These are phyloP conservation scores for Balakata baccata DNA, from an alignment of 345 rosid genomes.

Conservation along the genomic window DNA sequence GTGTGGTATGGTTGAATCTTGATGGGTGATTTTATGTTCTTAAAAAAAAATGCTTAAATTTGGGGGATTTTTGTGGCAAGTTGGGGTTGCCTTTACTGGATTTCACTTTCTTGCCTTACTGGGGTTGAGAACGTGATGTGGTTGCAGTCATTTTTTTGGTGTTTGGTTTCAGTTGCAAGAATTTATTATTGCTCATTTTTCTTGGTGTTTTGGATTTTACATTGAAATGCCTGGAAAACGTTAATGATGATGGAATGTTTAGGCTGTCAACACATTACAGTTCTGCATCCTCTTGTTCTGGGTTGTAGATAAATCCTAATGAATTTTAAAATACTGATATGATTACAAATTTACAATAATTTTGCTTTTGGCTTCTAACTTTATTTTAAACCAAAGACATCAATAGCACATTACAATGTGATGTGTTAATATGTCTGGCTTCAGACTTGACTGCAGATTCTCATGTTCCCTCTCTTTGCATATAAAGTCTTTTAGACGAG, in stretches of 20 bases:
- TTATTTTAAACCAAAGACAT: not conserved
- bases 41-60: not conserved
- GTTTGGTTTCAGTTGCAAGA: not conserved
- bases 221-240: not conserved
- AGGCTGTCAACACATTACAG: not conserved
- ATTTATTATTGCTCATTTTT: not conserved
- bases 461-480: not conserved
- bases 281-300: not conserved
- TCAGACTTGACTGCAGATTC: not conserved
- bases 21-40: too few relatives aligned
- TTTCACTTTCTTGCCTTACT: not conserved
- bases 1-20: not conserved
- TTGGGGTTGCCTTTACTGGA: not conserved
- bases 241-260: not conserved
- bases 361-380: too few relatives aligned
- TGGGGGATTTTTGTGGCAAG: not conserved
- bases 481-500: not conserved
- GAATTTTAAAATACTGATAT: not conserved
- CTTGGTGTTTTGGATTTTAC: not conserved
- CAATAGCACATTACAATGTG: not conserved
- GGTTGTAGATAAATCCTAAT: not conserved
- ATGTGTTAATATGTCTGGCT: not conserved
- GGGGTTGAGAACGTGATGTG: not conserved
- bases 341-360: not conserved
- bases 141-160: not conserved